Evolutionary conservation across 192 early-diverging fungal species (phyloP), one percentile per base, ranked within the genome.

Genomic region (Rhizophlyctis rosea): DNA sequence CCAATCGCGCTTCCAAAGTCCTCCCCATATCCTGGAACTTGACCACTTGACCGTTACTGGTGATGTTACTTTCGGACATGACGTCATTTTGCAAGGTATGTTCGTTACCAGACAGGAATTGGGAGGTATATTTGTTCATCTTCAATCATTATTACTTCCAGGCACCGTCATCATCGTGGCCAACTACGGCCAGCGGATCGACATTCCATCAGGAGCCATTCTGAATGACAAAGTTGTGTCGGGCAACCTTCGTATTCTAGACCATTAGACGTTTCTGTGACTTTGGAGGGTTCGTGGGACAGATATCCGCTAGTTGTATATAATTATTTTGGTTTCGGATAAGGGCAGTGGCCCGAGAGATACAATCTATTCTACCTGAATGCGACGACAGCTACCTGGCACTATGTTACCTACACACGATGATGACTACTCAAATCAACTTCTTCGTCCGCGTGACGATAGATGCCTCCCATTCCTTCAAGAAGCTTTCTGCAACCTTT

Each of bases 161-260:
- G 81, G 96, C 50, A 98, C 97, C 4, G 97, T 99, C 34, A 99
- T 99, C 53, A 97, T 99, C 74, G 97, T 99, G 21, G 94, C 97
- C 32, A 99, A 96, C 81, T 86, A 92, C 57, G 97, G 97, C n/a
- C 80, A 78, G n/a, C 86, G 93, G 56, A 99, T 98, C 65, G 95
- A 98, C 73, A 96, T 99, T 62, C 94, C 97, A 21, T 88, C 91
- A 3, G 91, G 93, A 39, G 80, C 93, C 25, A 88, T 96, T 59
- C 79, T 99, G 47, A 92, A 99, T 67, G 95, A 99, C 81, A 99
- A 99, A 85, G 93, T 99, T 21, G 94, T 99, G 24, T 91, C 91
- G 61, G 96, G 96, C 49, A 95, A 96, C 69, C 80, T 99, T 27
- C 89, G 93, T 50, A 84, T 84, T 56, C 62, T 84, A 48, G 82